These are phyloP conservation scores for Magnolia kwangsiensis DNA, from an alignment of 164 flowering plant species.

Conservation along the genomic window DNA sequence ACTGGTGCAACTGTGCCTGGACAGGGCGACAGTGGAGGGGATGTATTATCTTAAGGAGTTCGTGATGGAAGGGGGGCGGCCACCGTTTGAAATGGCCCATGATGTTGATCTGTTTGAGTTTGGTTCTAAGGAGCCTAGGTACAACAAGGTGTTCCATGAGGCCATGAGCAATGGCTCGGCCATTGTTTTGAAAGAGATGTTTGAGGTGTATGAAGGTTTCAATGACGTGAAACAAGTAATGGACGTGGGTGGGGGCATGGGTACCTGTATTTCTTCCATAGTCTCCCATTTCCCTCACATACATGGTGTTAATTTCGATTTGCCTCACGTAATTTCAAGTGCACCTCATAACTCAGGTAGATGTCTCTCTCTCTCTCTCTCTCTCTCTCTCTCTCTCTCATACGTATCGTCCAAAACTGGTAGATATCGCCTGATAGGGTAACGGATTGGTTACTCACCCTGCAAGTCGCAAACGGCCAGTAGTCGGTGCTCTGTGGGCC, in stretches of 20 bases:
- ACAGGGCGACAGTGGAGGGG: slow-evolving; percentile 2
- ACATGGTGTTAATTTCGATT: slow-evolving; percentile 41
- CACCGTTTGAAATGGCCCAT: slow-evolving; percentile 11
- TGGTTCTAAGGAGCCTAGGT: not conserved
- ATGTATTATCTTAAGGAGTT: slow-evolving; percentile 3
- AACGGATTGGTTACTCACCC: too few relatives aligned
- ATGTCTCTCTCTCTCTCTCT: not conserved
- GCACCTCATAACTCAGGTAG: slow-evolving; percentile 30
- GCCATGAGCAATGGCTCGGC: slow-evolving; percentile 15
- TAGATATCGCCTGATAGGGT: too few relatives aligned
- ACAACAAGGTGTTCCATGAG: slow-evolving; percentile 2
- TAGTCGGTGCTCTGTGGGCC: too few relatives aligned
- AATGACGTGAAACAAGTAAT: slow-evolving; percentile 28
- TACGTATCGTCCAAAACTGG: too few relatives aligned
- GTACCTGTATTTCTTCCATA: slow-evolving; percentile 25
- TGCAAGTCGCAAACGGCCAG: too few relatives aligned
- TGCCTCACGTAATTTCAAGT: slow-evolving; percentile 40
- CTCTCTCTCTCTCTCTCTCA: not conserved
- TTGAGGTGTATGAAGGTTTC: slow-evolving; percentile 33
- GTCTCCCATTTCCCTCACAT: slow-evolving; percentile 38
- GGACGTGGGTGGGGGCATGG: slow-evolving; percentile 55
- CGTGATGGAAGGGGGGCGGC: slow-evolving; percentile 5
- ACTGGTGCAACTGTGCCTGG: not conserved
- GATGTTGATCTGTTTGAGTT: not conserved
- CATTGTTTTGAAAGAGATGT: slow-evolving; percentile 19